Percentiles rank a stretch among this genome's conserved stretches.
Evolutionary conservation across 2,329 filamentous ascomycete genomes (phyloP).

Genomic region (Cryphonectria naterciae): DNA sequence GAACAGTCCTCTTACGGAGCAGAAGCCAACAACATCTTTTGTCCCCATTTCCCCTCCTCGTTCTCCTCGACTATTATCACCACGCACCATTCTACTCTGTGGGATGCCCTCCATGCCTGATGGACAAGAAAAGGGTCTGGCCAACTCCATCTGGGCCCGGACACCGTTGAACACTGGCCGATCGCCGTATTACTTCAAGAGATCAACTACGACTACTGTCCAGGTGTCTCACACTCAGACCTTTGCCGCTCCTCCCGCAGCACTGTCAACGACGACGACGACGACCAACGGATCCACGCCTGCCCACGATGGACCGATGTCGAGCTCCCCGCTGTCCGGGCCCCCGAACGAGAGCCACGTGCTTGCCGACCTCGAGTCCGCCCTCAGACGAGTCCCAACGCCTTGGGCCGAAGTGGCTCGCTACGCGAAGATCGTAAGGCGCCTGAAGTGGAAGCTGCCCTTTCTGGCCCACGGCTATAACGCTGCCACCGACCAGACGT

Average conservation of each 20-base stretch:
- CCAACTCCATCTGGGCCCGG: constrained; percentile 24
- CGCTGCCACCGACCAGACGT: constrained; percentile 50
- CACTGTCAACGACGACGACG: background rate
- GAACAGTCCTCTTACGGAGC: background rate
- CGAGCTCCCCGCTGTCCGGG: background rate
- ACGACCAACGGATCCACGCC: background rate
- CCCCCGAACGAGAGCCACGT: background rate
- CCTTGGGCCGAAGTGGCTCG: constrained; percentile 52
- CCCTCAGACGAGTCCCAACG: constrained; percentile 23
- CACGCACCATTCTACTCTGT: background rate
- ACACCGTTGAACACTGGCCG: constrained; percentile 23
- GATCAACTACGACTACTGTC: background rate
- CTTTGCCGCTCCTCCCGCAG: background rate
- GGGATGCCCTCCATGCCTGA: constrained; percentile 1
- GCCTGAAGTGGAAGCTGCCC: constrained; percentile 66
- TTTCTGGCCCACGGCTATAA: constrained; percentile 62
- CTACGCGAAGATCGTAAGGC: constrained; percentile 63
- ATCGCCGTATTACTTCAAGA: constrained; percentile 22
- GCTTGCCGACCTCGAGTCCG: constrained; percentile 11
- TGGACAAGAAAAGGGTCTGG: constrained; percentile 20
- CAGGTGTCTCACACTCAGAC: constrained; percentile 10
- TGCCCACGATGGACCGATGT: background rate
- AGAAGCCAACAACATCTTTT: background rate
- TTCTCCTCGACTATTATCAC: background rate
- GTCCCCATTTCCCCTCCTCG: background rate